phyloP scores from a whole-genome alignment of 2,329 filamentous ascomycete species.

The Ophiocordyceps camponoti-leonardi region DNA sequence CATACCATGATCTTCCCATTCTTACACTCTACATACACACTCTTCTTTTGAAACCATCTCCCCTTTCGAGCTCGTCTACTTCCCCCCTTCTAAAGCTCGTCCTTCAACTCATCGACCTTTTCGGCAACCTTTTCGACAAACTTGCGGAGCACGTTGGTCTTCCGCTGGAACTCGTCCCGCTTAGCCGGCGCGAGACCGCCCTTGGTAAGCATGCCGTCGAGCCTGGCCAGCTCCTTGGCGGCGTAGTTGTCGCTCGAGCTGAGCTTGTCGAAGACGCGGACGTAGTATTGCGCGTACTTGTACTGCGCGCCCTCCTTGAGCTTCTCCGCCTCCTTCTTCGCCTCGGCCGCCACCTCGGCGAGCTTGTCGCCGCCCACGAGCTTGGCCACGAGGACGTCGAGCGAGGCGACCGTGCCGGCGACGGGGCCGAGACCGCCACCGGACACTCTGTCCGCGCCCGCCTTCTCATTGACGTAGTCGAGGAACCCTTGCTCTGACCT shows the following conservation, averaged over 20 bases:
- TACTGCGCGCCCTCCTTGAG: constrained; percentile 45
- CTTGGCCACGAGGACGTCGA: constrained; percentile 63
- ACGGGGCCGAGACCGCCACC: constrained; percentile 65
- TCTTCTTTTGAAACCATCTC: background rate
- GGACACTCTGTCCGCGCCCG: constrained; percentile 66
- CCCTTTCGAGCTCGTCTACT: constrained; percentile 17
- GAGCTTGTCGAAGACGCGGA: constrained; percentile 79
- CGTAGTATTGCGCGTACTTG: constrained; percentile 87
- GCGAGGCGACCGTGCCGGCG: constrained; percentile 65
- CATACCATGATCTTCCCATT: background rate
- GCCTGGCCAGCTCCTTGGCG: constrained; percentile 67
- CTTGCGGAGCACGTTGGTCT: constrained; percentile 73
- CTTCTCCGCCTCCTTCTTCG: constrained; percentile 50
- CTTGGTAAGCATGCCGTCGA: constrained; percentile 70
- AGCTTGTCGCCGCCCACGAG: constrained; percentile 47
- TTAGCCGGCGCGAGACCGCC: constrained; percentile 73
- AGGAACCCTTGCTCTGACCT: constrained; percentile 65
- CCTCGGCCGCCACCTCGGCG: constrained; percentile 49
- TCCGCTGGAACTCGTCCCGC: constrained; percentile 70
- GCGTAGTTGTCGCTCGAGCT: constrained; percentile 61
- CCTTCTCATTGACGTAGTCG: constrained; percentile 71
- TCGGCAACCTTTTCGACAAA: constrained; percentile 48
- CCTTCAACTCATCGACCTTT: constrained; percentile 21
- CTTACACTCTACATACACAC: background rate
- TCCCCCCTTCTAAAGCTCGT: constrained; percentile 17